Percentiles rank a stretch among this genome's conserved stretches.
phyloP scores from a whole-genome alignment of 805 yeast genomes.

The Suhomyces faveliae region DNA sequence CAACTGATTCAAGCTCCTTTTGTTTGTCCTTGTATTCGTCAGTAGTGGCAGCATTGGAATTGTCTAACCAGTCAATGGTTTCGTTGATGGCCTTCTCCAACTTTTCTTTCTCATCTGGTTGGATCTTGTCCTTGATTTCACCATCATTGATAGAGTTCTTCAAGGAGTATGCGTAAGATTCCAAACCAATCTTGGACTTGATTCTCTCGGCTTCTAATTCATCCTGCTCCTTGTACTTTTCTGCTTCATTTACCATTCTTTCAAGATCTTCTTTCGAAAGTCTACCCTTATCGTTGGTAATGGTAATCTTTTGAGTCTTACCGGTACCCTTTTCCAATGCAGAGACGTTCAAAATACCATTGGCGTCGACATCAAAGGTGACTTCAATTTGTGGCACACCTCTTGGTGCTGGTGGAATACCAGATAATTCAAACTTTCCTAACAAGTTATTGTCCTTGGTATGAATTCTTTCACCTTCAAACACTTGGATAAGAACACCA shows the following conservation, averaged over 20 bases:
- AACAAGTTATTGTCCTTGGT: slow-evolving; percentile 89
- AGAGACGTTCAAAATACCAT: slow-evolving; percentile 80
- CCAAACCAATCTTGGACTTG: slow-evolving; percentile 83
- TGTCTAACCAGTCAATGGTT: slow-evolving; percentile 41
- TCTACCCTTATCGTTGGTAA: slow-evolving; percentile 93
- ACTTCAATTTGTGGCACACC: slow-evolving; percentile 91
- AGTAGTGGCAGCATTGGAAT: slow-evolving; percentile 37
- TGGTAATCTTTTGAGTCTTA: slow-evolving; percentile 84
- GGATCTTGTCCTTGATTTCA: slow-evolving; percentile 44
- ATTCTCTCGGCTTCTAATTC: slow-evolving; percentile 77
- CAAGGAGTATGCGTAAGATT: slow-evolving; percentile 82
- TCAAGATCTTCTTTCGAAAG: slow-evolving; percentile 91
- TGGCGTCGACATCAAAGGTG: slow-evolving; percentile 83
- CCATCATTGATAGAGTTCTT: slow-evolving; percentile 63
- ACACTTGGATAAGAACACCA: slow-evolving; percentile 90
- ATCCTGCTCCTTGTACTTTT: slow-evolving; percentile 90
- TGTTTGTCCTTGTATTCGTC: slow-evolving; percentile 42
- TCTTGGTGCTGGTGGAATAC: slow-evolving; percentile 89
- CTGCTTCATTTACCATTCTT: slow-evolving; percentile 97
- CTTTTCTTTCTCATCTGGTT: slow-evolving; percentile 52
- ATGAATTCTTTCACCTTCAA: slow-evolving; percentile 94
- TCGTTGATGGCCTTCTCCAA: slow-evolving; percentile 42
- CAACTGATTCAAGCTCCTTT: slow-evolving; percentile 40
- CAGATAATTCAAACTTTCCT: slow-evolving; percentile 83
- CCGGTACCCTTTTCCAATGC: slow-evolving; percentile 96